Conservation (phyloP, 495 filamentous ascomycete species). For the Penicillium nucicola region DNA sequence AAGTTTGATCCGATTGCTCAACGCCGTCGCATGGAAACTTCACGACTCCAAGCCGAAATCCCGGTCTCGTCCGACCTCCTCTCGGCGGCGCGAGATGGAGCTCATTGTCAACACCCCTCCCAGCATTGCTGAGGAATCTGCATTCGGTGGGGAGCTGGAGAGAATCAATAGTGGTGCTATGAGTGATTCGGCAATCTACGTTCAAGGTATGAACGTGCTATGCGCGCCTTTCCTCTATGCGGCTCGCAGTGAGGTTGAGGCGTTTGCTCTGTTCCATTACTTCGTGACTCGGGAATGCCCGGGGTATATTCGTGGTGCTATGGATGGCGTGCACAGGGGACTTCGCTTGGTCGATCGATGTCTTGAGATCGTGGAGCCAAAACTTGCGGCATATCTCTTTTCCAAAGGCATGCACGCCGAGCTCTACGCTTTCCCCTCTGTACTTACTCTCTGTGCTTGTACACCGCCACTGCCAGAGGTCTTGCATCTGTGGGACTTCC, state of each 20-base stretch:
- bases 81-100: slow-evolving; percentile 38
- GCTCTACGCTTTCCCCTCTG: slow-evolving; percentile 96
- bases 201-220: slow-evolving; percentile 99
- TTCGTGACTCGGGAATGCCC: slow-evolving; percentile 89
- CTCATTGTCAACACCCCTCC: slow-evolving; percentile 40
- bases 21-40: slow-evolving; percentile 91
- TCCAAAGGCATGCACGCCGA: slow-evolving; percentile 85
- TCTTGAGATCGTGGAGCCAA: slow-evolving; percentile 83
- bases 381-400: slow-evolving; percentile 77
- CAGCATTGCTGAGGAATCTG: slow-evolving; percentile 43
- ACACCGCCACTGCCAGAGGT: slow-evolving; percentile 97
- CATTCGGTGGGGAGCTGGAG: slow-evolving; percentile 2
- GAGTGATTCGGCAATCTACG: slow-evolving; percentile 76
- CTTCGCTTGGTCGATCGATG: slow-evolving; percentile 88
- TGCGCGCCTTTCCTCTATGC: slow-evolving; percentile 96
- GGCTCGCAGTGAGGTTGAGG: slow-evolving; percentile 89
- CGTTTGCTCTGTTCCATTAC: slow-evolving; percentile 84
- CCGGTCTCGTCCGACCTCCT: slow-evolving; percentile 37
- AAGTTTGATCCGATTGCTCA: slow-evolving; percentile 90
- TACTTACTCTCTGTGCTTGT: slow-evolving; percentile 91
- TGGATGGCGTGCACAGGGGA: slow-evolving; percentile 96
- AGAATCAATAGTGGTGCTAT: slow-evolving; percentile 21
- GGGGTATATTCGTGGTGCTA: slow-evolving; percentile 89
- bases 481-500: slow-evolving; percentile 93
- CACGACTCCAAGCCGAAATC: slow-evolving; percentile 65